These are phyloP conservation scores for Claviceps quebecensis DNA, from an alignment of 2,329 filamentous ascomycete species.

Conservation along the genomic window DNA sequence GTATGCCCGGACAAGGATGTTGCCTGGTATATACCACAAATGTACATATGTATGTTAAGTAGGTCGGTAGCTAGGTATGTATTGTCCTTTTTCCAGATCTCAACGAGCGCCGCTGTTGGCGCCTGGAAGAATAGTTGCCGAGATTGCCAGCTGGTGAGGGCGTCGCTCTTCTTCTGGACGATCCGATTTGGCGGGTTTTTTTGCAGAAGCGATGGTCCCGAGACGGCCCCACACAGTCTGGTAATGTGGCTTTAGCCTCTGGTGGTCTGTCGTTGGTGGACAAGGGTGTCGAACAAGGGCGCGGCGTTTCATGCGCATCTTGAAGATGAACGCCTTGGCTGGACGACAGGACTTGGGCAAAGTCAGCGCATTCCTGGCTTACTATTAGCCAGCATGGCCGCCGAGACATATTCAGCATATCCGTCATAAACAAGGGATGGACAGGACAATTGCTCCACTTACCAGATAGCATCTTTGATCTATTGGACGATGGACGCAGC, in stretches of 20 bases:
- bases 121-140: background rate
- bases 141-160: background rate
- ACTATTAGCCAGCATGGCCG: conserved; percentile 4
- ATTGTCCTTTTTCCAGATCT: too few species aligned
- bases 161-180: background rate
- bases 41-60: too few species aligned
- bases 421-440: background rate
- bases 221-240: background rate
- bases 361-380: background rate
- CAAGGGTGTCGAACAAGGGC: background rate
- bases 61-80: too few species aligned
- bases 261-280: background rate
- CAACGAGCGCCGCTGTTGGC: too few species aligned
- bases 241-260: background rate
- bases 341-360: background rate
- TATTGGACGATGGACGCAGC: background rate
- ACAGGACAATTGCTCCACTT: background rate
- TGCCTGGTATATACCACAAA: too few species aligned
- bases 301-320: background rate
- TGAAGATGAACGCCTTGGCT: background rate
- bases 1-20: too few species aligned
- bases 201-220: background rate
- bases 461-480: background rate
- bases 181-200: background rate
- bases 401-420: conserved; percentile 3